A percentile compares a stretch with the other conserved stretches of the same genome.
Conservation (phyloP, 805 yeast species). For the Pachysolen tannophilus region DNA sequence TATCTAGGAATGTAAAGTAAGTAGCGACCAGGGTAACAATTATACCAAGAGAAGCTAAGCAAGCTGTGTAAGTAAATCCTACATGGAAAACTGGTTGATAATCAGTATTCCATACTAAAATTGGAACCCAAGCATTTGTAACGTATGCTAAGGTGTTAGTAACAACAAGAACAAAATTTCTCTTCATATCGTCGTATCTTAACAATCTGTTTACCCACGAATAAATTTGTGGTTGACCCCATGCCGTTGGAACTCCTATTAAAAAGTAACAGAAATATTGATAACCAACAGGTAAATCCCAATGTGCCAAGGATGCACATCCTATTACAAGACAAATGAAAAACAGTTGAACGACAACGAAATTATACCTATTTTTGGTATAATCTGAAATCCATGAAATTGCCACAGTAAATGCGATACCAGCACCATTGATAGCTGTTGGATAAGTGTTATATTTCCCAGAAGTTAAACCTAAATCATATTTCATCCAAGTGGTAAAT, state of each 20-base stretch:
- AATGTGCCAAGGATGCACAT: conserved; percentile 32
- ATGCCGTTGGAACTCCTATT: conserved; percentile 38
- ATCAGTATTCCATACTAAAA: conserved; percentile 31
- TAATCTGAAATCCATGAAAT: conserved; percentile 30
- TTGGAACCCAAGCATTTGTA: conserved; percentile 33
- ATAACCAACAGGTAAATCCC: conserved; percentile 40
- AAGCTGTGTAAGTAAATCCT: conserved; percentile 32
- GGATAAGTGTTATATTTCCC: conserved; percentile 33
- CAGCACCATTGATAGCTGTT: conserved; percentile 28
- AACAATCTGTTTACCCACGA: conserved; percentile 47
- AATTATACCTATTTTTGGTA: conserved; percentile 26
- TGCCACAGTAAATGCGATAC: conserved; percentile 28
- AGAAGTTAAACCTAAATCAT: conserved; percentile 23
- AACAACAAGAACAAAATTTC: conserved; percentile 27
- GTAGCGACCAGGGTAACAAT: conserved; percentile 19
- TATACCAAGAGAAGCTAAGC: conserved; percentile 24
- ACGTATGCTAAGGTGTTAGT: conserved; percentile 36
- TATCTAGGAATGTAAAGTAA: conserved; percentile 8
- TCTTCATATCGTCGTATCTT: conserved; percentile 33
- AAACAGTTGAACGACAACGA: conserved; percentile 26
- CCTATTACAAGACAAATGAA: conserved; percentile 34
- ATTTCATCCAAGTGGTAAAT: conserved; percentile 36
- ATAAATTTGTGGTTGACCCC: conserved; percentile 50
- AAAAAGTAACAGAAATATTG: conserved; percentile 45
- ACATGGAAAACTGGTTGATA: conserved; percentile 28